These are phyloP conservation scores for Paraphysoderma sedebokerense DNA, from an alignment of 371 early-diverging fungal genomes.

Conservation along the genomic window DNA sequence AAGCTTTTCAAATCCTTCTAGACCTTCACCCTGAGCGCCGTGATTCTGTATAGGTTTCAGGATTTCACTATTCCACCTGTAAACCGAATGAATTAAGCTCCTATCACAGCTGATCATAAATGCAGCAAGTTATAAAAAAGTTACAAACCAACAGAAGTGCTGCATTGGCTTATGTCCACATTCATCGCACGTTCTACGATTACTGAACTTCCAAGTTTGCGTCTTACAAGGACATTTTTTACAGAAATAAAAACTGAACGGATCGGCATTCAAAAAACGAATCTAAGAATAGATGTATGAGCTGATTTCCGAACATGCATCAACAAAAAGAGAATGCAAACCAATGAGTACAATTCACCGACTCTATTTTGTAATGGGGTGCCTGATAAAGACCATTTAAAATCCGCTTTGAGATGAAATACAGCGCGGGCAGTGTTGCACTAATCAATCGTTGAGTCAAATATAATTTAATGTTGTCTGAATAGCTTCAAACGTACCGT, in stretches of 20 bases:
- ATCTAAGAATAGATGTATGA: slow-evolving; percentile 4
- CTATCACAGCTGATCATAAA: too few relatives aligned
- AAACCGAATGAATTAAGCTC: too few relatives aligned
- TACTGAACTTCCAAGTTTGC: slow-evolving; percentile 56
- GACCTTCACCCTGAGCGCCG: slow-evolving; percentile 49
- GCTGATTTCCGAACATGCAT: slow-evolving; percentile 10
- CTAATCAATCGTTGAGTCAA: too few relatives aligned
- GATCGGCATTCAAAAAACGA: slow-evolving; percentile 16
- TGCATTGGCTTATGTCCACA: slow-evolving; percentile 65
- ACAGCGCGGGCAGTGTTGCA: slow-evolving; percentile 76
- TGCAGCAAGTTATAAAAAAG: too few relatives aligned
- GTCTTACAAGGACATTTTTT: slow-evolving; percentile 65
- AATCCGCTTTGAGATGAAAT: slow-evolving; percentile 52
- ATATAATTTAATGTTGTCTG: slow-evolving; percentile 92
- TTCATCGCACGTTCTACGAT: slow-evolving; percentile 38
- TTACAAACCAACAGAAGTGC: slow-evolving; percentile 6
- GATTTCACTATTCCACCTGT: slow-evolving; percentile 94
- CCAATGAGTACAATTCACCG: slow-evolving; percentile 88
- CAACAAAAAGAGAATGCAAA: slow-evolving; percentile 77
- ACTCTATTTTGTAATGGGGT: slow-evolving; percentile 97
- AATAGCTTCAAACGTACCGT: too few relatives aligned
- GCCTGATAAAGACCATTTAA: slow-evolving; percentile 83
- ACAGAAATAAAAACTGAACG: slow-evolving; percentile 77
- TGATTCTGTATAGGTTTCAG: slow-evolving; percentile 77
- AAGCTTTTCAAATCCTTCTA: slow-evolving; percentile 55